Evolutionary conservation across 768 basidiomycete genomes (phyloP).

Genomic region (Russula lepida): DNA sequence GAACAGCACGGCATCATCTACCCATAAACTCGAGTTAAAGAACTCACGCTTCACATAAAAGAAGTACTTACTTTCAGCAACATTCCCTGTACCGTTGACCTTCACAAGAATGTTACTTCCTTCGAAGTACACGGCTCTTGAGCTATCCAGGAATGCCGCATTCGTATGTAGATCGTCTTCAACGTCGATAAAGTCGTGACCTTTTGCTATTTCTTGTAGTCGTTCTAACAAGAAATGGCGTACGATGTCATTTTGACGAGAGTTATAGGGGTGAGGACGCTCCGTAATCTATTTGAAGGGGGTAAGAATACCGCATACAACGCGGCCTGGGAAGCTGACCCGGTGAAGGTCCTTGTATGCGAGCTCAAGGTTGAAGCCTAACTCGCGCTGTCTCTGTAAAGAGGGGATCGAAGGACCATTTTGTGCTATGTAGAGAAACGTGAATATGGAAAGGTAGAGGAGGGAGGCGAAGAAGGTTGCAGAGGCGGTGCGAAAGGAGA

Average conservation of each 20-base stretch:
- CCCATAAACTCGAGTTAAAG: neutral
- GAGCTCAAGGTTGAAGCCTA: conserved; percentile 40
- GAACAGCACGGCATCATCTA: conserved; percentile 49
- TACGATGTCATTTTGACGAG: conserved; percentile 66
- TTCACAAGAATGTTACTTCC: conserved; percentile 61
- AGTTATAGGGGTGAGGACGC: conserved; percentile 70
- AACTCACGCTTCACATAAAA: too few relatives aligned
- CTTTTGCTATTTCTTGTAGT: conserved; percentile 38
- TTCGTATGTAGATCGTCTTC: conserved; percentile 44
- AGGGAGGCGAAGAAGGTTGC: conserved; percentile 5
- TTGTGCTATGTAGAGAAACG: conserved; percentile 7
- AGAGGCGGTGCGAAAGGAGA: conserved; percentile 11
- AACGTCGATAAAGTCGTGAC: conserved; percentile 40
- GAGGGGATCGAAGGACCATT: conserved; percentile 3
- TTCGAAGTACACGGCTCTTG: conserved; percentile 45
- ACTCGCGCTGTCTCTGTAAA: conserved; percentile 32
- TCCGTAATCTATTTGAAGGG: conserved; percentile 43
- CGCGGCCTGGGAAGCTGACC: conserved; percentile 26
- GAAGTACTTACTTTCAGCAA: conserved; percentile 23
- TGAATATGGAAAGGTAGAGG: conserved; percentile 14
- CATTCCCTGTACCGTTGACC: conserved; percentile 42
- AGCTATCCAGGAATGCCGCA: conserved; percentile 32
- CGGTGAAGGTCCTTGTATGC: conserved; percentile 53
- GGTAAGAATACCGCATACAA: neutral
- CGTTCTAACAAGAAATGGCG: conserved; percentile 50